Percentiles rank a stretch among this genome's conserved stretches.
Conservation (phyloP, 2,329 filamentous ascomycete genomes). For the Dothideomycetes sp. region DNA sequence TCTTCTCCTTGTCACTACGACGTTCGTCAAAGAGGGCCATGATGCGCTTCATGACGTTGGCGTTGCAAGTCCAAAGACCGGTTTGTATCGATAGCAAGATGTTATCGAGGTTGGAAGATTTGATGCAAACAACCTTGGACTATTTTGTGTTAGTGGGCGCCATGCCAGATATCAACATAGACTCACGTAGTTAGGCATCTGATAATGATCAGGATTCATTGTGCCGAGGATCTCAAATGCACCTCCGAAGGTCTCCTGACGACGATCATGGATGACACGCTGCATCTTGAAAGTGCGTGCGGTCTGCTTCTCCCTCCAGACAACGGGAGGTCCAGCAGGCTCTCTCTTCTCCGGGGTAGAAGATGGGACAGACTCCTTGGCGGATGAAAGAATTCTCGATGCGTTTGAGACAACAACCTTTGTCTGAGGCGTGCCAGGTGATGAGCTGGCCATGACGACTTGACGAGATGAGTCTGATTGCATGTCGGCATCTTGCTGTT, state of each 20-base stretch:
- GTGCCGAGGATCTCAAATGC: slow-evolving; percentile 19
- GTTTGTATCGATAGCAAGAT: slow-evolving; percentile 4
- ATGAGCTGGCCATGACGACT: no score
- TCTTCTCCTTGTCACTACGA: neutral
- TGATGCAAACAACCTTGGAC: slow-evolving; percentile 12
- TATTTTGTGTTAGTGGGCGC: neutral
- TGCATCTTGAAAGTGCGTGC: slow-evolving; percentile 7
- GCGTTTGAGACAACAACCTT: no score
- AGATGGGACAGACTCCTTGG: no score
- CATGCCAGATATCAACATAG: neutral
- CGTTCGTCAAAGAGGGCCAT: slow-evolving; percentile 2
- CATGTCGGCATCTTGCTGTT: no score
- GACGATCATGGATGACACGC: neutral
- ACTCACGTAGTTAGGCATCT: slow-evolving; percentile 12
- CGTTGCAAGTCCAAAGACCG: slow-evolving; percentile 9
- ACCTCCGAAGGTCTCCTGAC: slow-evolving; percentile 22
- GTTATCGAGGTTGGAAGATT: slow-evolving; percentile 3
- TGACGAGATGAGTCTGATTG: no score
- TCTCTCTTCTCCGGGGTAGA: neutral
- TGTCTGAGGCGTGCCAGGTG: no score
- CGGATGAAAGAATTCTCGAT: no score
- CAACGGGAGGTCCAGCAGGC: slow-evolving; percentile 1
- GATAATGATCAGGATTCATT: slow-evolving; percentile 10
- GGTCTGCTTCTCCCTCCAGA: slow-evolving; percentile 8
- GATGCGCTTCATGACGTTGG: slow-evolving; percentile 7